Evolutionary conservation across 1,284 basidiomycete genomes (phyloP), one percentile per base, ranked within the genome.

Genomic region (Dichomitus squalens): DNA sequence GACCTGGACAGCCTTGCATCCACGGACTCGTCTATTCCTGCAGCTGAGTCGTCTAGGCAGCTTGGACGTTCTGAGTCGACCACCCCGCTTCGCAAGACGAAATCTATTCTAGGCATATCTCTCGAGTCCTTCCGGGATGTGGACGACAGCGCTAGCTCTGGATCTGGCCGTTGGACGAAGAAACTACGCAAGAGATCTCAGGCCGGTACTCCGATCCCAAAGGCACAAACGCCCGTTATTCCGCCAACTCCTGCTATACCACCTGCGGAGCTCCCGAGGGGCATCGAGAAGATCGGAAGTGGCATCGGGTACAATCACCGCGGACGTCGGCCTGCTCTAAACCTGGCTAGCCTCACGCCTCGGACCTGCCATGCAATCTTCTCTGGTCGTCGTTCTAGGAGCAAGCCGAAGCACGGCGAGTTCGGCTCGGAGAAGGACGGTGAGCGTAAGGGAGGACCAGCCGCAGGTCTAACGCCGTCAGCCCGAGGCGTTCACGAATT

Each of bases 261-360:
- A 8, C 51, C 66, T 48, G 59, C 68, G 21, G 68, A 75, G 47
- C 68, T 84, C 5, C 82, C 82, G 0, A 67, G 68, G 18, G 81
- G 81, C 1, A 56, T 83, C 31, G 74, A 79, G 66, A 79, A 81
- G 55, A 80, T 82, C 43, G 83, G 83, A 16, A 75, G 75, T 44
- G 83, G 83, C 9, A 85, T 85, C 49, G 82, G 82, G 2, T 85
- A 81, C 65, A 81, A 75, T 23, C 62, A 61, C n/a, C 62, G 66
- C 2, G 46, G 55, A 4, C 57, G 58, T 2, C 59, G 63, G n/a
- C 53, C 57, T 20, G 59, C 60, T 44, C 44, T 68, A 43, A 62
- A 60, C 9, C 34, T 66, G 35, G 57, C 65, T 21, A 65, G 61
- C 43, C 57, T 68, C 34, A 65, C 66, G 6, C 66, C 66, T 39